Conservation (phyloP, 805 yeast species). For the Ogataea methylovora region DNA sequence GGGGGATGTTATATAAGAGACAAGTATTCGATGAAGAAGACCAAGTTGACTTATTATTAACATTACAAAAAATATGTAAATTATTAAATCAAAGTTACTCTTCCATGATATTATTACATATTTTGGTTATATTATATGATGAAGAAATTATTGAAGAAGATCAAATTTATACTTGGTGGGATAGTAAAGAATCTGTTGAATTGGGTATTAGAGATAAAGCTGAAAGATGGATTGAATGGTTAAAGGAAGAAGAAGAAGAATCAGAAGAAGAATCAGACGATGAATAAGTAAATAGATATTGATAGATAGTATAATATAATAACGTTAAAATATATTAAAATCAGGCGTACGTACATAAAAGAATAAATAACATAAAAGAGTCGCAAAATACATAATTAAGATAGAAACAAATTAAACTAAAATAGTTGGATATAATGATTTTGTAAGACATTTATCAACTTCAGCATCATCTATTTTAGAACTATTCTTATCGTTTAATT, state of each 20-base stretch:
- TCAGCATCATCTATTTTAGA: no score
- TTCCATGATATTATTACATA: conserved; percentile 43
- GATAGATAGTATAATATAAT: no score
- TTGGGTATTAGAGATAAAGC: conserved; percentile 47
- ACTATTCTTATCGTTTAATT: background rate
- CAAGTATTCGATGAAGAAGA: conserved; percentile 81
- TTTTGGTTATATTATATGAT: conserved; percentile 64
- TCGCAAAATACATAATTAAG: background rate
- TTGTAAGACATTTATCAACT: background rate
- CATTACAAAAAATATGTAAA: conserved; percentile 39
- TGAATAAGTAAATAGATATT: no score
- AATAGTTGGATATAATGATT: conserved; percentile 2
- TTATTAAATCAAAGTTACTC: conserved; percentile 37
- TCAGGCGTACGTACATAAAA: no score
- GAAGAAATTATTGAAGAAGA: conserved; percentile 80
- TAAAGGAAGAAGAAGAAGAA: conserved; percentile 55
- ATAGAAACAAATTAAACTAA: background rate
- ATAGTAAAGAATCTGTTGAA: conserved; percentile 31
- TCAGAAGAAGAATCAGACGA: conserved; percentile 26
- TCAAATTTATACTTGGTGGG: conserved; percentile 79
- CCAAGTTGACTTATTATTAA: conserved; percentile 59
- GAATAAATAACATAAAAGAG: no score
- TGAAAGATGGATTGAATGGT: conserved; percentile 79
- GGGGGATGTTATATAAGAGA: conserved; percentile 78
- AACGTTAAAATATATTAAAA: no score